Percentiles rank a stretch among this genome's conserved stretches.
phyloP scores from a whole-genome alignment of 1,139 yeast genomes.

The Cylindricascospora bacillispora region DNA sequence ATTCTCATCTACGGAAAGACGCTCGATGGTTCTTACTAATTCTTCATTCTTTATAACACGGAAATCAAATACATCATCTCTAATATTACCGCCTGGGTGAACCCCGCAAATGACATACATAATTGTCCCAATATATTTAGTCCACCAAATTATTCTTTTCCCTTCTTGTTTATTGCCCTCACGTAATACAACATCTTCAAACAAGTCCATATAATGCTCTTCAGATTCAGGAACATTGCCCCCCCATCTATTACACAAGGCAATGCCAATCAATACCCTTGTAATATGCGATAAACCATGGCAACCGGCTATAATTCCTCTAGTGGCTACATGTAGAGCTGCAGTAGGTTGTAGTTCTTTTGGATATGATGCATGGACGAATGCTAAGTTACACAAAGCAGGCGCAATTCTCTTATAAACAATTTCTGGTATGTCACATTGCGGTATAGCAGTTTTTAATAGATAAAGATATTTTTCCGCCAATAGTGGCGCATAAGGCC shows the following conservation, averaged over 20 bases:
- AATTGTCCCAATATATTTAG: constrained; percentile 49
- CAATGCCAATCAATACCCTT: constrained; percentile 52
- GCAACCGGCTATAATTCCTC: constrained; percentile 56
- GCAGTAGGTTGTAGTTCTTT: constrained; percentile 61
- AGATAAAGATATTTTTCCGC: constrained; percentile 40
- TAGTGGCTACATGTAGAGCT: constrained; percentile 51
- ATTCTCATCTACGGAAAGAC: constrained; percentile 1
- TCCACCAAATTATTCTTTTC: constrained; percentile 46
- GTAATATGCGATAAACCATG: constrained; percentile 58
- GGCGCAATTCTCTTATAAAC: constrained; percentile 46
- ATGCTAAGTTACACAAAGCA: constrained; percentile 56
- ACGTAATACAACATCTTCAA: constrained; percentile 35
- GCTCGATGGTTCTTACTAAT: background rate
- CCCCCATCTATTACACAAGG: constrained; percentile 65
- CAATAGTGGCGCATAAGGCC: constrained; percentile 51
- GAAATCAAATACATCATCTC: constrained; percentile 40
- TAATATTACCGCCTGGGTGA: constrained; percentile 60
- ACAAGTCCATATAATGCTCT: constrained; percentile 30
- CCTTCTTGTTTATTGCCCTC: constrained; percentile 35
- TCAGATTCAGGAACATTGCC: constrained; percentile 51
- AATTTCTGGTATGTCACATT: constrained; percentile 38
- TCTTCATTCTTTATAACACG: constrained; percentile 17
- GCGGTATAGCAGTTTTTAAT: constrained; percentile 41
- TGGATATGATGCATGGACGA: constrained; percentile 59
- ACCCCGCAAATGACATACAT: constrained; percentile 66